These are phyloP conservation scores for Paulownia fortunei DNA, from an alignment of 257 asterid species.

Conservation along the genomic window DNA sequence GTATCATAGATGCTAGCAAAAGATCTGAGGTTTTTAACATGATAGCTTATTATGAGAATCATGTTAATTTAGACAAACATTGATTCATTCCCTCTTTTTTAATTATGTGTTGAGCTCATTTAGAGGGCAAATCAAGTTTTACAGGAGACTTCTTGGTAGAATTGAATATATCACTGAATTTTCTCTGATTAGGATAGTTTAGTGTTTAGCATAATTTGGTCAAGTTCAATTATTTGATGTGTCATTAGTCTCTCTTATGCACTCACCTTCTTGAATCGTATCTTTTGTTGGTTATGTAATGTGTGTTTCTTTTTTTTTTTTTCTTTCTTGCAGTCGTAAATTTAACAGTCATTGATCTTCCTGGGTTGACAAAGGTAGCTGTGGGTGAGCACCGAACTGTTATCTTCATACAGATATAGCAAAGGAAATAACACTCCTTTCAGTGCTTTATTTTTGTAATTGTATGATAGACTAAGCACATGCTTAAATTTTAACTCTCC, in stretches of 20 bases:
- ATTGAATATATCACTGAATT: not conserved
- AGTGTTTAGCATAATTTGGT: not conserved
- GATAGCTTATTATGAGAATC: not conserved
- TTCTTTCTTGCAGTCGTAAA: constrained; percentile 77
- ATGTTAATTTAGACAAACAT: not conserved
- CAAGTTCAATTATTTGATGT: not conserved
- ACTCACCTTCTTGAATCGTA: constrained; percentile 2
- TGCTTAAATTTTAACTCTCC: constrained; percentile 29
- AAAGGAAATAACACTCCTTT: not conserved
- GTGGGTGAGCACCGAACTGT: constrained; percentile 72
- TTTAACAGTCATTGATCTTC: constrained; percentile 95
- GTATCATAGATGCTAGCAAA: constrained; percentile 15
- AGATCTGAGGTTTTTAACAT: not conserved
- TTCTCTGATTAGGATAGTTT: constrained; percentile 12
- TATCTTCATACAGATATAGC: constrained; percentile 21
- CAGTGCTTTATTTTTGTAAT: constrained; percentile 29
- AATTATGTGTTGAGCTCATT: not conserved
- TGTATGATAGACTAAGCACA: constrained; percentile 20
- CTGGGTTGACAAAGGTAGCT: constrained; percentile 97
- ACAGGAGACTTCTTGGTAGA: not conserved
- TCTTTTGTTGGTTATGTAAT: constrained; percentile 15
- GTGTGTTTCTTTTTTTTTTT: not conserved
- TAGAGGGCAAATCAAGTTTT: not conserved
- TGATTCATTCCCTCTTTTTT: not conserved
- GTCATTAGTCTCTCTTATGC: constrained; percentile 11